Evolutionary conservation across 208 protist genomes (phyloP), one percentile per base, ranked within the genome.

Genomic region (Trypanosoma vivax): DNA sequence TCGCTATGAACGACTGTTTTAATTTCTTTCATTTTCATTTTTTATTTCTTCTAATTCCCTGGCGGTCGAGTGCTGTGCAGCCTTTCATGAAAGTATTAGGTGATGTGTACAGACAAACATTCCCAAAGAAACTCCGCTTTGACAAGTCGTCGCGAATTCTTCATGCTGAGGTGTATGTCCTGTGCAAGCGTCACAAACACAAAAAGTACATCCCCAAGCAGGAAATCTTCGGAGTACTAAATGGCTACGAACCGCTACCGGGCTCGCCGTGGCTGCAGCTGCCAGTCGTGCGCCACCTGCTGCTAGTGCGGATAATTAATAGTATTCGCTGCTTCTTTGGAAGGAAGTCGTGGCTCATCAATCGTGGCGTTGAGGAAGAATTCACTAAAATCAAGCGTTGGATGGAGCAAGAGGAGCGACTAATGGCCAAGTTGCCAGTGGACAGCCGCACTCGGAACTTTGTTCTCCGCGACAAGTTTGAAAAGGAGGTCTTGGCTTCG

Each of bases 61-160:
- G 10, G 6, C 14, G 5, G 23, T 18, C 57, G 37, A 33, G 52
- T 56, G 40, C 21, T n/a, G 0, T 51, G 19, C 33, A 19, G 40
- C 29, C 4, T 5, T 40, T 45, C 27, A 88, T 87, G 78, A 87
- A 73, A 49, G 74, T 62, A 33, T 55, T 88, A 24, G 14, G 63
- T 5, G 76, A 90, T 49, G 62, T 92, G 1, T 89, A 77, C 42
- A 71, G 76, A 11, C 63, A 76, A 30, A 81, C 71, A 10, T 94
- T 89, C 37, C 83, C 88, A 10, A 85, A 76, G 56, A 70, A 78
- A 19, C 72, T 94, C 9, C 78, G 88, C 37, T 94, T 88, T 43
- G 81, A 90, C 50, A 76, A 82, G 50, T 71, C 73, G 18, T 83
- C 75, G 45, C 81, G 82, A 52, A 79, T 90, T 35, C 68, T 94